These are phyloP conservation scores for Epichloe gansuensis DNA, from an alignment of 2,329 filamentous ascomycete genomes.

Conservation along the genomic window DNA sequence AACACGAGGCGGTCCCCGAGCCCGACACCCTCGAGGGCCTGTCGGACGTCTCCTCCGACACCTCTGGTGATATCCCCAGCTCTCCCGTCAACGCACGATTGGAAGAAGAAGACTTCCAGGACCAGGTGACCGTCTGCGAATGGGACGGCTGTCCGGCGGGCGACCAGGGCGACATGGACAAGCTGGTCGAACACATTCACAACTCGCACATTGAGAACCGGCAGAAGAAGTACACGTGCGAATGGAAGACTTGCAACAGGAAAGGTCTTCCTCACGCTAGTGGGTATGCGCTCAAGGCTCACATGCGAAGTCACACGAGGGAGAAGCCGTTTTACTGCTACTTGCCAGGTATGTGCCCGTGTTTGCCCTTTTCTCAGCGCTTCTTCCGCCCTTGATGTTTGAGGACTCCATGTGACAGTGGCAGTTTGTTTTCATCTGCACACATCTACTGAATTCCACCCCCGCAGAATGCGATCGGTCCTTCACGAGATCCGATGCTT, in stretches of 20 bases:
- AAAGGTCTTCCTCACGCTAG: slow-evolving; percentile 90
- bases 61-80: slow-evolving; percentile 69
- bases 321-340: slow-evolving; percentile 99
- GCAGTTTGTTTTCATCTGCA: slow-evolving; percentile 8
- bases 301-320: slow-evolving; percentile 94
- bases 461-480: slow-evolving; percentile 81
- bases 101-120: slow-evolving; percentile 62
- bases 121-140: slow-evolving; percentile 64
- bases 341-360: slow-evolving; percentile 57
- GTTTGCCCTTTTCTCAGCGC: not conserved
- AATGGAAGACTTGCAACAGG: slow-evolving; percentile 80
- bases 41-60: slow-evolving; percentile 79
- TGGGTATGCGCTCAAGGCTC: slow-evolving; percentile 88
- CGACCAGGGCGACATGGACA: slow-evolving; percentile 70
- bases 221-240: slow-evolving; percentile 96
- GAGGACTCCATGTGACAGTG: not conserved
- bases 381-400: not conserved
- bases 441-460: not conserved
- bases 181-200: slow-evolving; percentile 71
- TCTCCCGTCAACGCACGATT: slow-evolving; percentile 53
- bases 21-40: slow-evolving; percentile 42
- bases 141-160: slow-evolving; percentile 65
- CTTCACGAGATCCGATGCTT: slow-evolving; percentile 87
- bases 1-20: slow-evolving; percentile 33
- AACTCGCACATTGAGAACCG: slow-evolving; percentile 86